These are phyloP conservation scores for Gyromitra esculenta DNA, from an alignment of 2,329 filamentous ascomycete genomes.

Conservation along the genomic window DNA sequence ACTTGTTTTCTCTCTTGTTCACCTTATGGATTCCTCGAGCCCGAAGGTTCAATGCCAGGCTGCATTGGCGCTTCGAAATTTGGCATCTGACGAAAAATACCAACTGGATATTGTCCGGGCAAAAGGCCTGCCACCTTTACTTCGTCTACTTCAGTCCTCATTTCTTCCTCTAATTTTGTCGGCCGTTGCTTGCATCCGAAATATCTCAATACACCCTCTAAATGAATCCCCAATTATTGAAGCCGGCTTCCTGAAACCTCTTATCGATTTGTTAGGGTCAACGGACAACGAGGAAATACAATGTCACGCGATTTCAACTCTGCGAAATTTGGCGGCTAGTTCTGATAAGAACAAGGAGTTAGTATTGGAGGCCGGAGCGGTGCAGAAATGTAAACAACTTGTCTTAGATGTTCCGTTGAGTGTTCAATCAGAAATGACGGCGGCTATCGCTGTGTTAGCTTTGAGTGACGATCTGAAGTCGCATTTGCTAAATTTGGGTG, in stretches of 20 bases:
- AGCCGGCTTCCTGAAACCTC: slow-evolving; percentile 89
- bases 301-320: slow-evolving; percentile 96
- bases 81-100: slow-evolving; percentile 98
- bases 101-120: slow-evolving; percentile 96
- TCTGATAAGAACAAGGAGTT: slow-evolving; percentile 98
- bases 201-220: slow-evolving; percentile 96
- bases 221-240: slow-evolving; percentile 99
- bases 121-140: slow-evolving; percentile 82
- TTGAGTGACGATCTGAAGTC: slow-evolving; percentile 95
- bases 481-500: slow-evolving; percentile 86
- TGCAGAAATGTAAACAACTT: slow-evolving; percentile 98
- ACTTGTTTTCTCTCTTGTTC: slow-evolving; percentile 90
- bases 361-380: slow-evolving; percentile 94
- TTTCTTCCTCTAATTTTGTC: slow-evolving; percentile 96
- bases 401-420: slow-evolving; percentile 91
- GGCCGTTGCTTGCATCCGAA: slow-evolving; percentile 96
- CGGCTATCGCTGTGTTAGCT: slow-evolving; percentile 95
- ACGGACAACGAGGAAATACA: slow-evolving; percentile 99
- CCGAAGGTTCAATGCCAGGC: slow-evolving; percentile 99
- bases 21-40: slow-evolving; percentile 96
- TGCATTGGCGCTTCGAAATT: slow-evolving; percentile 88
- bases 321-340: slow-evolving; percentile 93
- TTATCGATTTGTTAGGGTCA: slow-evolving; percentile 92
- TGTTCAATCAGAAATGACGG: slow-evolving; percentile 99
- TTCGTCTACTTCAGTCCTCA: slow-evolving; percentile 90